phyloP scores from a whole-genome alignment of 768 basidiomycete species.

The Pleurotus eryngii region DNA sequence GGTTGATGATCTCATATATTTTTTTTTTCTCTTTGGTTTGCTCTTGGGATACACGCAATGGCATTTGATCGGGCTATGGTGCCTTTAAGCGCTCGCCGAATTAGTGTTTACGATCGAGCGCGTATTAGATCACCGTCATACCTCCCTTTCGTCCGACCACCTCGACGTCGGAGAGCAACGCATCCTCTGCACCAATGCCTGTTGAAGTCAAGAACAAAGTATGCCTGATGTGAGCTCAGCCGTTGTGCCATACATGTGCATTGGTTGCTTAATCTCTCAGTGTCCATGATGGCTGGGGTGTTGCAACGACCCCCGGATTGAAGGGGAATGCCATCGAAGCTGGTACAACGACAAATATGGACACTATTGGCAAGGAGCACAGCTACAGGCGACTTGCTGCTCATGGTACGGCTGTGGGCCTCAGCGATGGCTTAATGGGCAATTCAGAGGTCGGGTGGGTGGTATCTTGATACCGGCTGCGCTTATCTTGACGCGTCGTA shows the following conservation, averaged over 20 bases:
- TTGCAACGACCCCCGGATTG: slow-evolving; percentile 60
- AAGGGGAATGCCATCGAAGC: slow-evolving; percentile 90
- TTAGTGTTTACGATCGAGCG: neutral
- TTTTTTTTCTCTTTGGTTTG: too few relatives aligned
- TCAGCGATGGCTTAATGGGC: slow-evolving; percentile 94
- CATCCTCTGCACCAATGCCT: slow-evolving; percentile 11
- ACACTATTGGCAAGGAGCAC: slow-evolving; percentile 75
- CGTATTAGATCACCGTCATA: slow-evolving; percentile 3
- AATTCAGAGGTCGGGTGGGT: slow-evolving; percentile 96
- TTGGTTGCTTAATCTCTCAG: slow-evolving; percentile 28
- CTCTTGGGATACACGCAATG: too few relatives aligned
- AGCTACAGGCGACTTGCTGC: slow-evolving; percentile 72
- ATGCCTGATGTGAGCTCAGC: slow-evolving; percentile 72
- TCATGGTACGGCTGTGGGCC: slow-evolving; percentile 88
- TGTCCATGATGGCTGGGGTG: slow-evolving; percentile 97
- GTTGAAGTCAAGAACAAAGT: slow-evolving; percentile 77
- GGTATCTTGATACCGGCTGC: neutral
- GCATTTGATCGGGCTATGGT: neutral
- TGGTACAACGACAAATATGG: slow-evolving; percentile 86
- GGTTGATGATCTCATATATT: slow-evolving; percentile 19
- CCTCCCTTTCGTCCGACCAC: slow-evolving; percentile 2
- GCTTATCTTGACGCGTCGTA: neutral
- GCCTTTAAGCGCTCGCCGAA: too few relatives aligned
- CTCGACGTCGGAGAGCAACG: neutral
- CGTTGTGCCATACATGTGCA: neutral